Evolutionary conservation across 169 alveolate species (phyloP), one percentile per base, ranked within the genome.

Genomic region (Sarcocystis neurona): DNA sequence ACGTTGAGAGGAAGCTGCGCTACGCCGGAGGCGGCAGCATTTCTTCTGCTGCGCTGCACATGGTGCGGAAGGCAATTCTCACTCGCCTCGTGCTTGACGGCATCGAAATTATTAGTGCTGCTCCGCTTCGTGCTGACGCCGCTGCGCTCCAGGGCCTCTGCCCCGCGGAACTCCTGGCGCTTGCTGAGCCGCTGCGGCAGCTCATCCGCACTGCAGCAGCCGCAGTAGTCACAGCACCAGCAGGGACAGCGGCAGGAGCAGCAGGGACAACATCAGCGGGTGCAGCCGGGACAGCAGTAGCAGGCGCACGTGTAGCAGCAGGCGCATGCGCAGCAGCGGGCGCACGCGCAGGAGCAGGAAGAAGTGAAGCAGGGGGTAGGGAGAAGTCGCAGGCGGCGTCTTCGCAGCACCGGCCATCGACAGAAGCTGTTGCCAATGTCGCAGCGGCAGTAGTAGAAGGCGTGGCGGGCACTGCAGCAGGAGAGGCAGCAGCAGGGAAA

Each of bases 11-110:
- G 89, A 58, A 43, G 89, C 56, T 82, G 60, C 89, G 89, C 48
- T 82, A 79, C 30, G 89, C 89, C n/a, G 89, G 80, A 0, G 63
- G 89, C 66, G 89, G 89, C 78, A 60, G 56, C 78, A 82, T 82
- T 66, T 39, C 80, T 2, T 39, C 37, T 32, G 37, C 5, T 18
- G 23, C 44, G 60, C 89, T 60, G 89, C 77, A n/a, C 50, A 44
- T n/a, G 44, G 15, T 82, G 23, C 63, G 89, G 89, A 27, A 46
- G 39, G 30, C 47, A 10, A 32, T 82, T n/a, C 27, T 18, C 48
- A 60, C 60, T 43, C 89, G 68, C 12, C 37, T 43, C 44, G 53
- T 79, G 6, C 48, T 60, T 3, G 87, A 79, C 53, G 32, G 72
- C 72, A 39, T 53, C 12, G 87, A 48, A 12, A 75, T 60, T 30